Percentiles rank a stretch among this genome's conserved stretches.
Evolutionary conservation across 345 rosid species (phyloP).

Genomic region (Camelina hispida): DNA sequence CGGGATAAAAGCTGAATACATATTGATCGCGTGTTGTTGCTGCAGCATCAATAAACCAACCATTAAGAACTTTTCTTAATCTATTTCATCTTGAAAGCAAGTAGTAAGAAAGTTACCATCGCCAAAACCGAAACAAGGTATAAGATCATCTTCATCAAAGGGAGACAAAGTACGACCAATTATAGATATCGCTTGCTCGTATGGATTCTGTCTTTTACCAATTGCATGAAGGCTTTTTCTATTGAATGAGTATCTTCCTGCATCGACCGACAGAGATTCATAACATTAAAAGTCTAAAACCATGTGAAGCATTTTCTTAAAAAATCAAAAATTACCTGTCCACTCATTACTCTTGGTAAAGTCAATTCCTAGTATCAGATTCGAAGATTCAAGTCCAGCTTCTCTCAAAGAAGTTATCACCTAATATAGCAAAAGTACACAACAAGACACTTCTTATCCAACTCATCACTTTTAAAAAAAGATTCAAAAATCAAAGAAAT

Average conservation of each 20-base stretch:
- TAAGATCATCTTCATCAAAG: slow-evolving; percentile 91
- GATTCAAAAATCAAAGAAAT: slow-evolving; percentile 15
- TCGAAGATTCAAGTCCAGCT: slow-evolving; percentile 81
- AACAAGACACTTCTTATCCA: not conserved
- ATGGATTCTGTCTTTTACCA: slow-evolving; percentile 72
- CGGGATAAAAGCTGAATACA: slow-evolving; percentile 82
- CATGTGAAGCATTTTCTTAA: slow-evolving; percentile 48
- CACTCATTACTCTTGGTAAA: slow-evolving; percentile 82
- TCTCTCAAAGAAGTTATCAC: slow-evolving; percentile 70
- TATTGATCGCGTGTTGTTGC: slow-evolving; percentile 77
- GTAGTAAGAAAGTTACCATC: slow-evolving; percentile 62
- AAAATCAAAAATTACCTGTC: slow-evolving; percentile 50
- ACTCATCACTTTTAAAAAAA: not conserved
- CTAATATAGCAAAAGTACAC: slow-evolving; percentile 39
- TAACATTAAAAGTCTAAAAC: not conserved
- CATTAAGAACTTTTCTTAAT: slow-evolving; percentile 3
- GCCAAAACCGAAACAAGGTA: slow-evolving; percentile 98
- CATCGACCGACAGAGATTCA: slow-evolving; percentile 5
- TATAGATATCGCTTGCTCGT: slow-evolving; percentile 93
- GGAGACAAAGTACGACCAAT: slow-evolving; percentile 86
- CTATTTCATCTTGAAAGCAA: slow-evolving; percentile 10
- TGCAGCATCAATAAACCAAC: slow-evolving; percentile 22
- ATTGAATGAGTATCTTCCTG: slow-evolving; percentile 79
- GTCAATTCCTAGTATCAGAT: slow-evolving; percentile 73
- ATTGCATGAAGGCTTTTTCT: slow-evolving; percentile 83